These are phyloP conservation scores for Debaryomyces singareniensis DNA, from an alignment of 1,139 yeast genomes.

Conservation along the genomic window DNA sequence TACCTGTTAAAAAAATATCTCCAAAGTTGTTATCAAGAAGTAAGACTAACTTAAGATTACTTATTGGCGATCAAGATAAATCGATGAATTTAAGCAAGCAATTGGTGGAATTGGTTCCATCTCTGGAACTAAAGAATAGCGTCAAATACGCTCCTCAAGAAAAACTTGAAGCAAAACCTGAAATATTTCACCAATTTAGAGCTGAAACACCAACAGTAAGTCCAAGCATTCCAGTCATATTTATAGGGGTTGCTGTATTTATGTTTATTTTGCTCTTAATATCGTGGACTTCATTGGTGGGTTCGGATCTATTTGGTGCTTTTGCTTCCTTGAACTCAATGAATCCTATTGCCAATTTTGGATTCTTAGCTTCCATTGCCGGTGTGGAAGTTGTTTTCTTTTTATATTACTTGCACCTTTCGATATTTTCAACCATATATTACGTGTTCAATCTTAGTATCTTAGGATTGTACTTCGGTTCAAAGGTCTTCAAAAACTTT, in stretches of 20 bases:
- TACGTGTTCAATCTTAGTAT: constrained; percentile 46
- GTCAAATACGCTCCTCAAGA: constrained; percentile 21
- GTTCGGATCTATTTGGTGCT: constrained; percentile 37
- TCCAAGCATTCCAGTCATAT: constrained; percentile 47
- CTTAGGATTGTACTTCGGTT: constrained; percentile 61
- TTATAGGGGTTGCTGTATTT: constrained; percentile 39
- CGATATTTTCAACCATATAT: constrained; percentile 66
- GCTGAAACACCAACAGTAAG: constrained; percentile 51
- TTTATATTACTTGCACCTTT: constrained; percentile 61
- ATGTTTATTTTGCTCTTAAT: constrained; percentile 38
- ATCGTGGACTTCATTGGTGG: constrained; percentile 43
- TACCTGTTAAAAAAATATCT: constrained; percentile 30
- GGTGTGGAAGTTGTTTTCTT: constrained; percentile 60
- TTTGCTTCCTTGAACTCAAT: constrained; percentile 13
- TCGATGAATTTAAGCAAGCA: constrained; percentile 19
- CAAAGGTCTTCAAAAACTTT: constrained; percentile 44
- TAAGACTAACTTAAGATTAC: constrained; percentile 24
- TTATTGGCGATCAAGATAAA: constrained; percentile 22
- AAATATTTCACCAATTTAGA: constrained; percentile 65
- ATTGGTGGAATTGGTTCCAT: constrained; percentile 30
- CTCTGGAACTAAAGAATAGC: constrained; percentile 19
- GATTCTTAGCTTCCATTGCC: constrained; percentile 47
- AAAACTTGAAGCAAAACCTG: constrained; percentile 47
- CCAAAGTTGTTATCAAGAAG: constrained; percentile 30
- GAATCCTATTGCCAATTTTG: constrained; percentile 28